Evolutionary conservation across 371 early-diverging fungal species (phyloP).

Genomic region (Mucor piriformis): DNA sequence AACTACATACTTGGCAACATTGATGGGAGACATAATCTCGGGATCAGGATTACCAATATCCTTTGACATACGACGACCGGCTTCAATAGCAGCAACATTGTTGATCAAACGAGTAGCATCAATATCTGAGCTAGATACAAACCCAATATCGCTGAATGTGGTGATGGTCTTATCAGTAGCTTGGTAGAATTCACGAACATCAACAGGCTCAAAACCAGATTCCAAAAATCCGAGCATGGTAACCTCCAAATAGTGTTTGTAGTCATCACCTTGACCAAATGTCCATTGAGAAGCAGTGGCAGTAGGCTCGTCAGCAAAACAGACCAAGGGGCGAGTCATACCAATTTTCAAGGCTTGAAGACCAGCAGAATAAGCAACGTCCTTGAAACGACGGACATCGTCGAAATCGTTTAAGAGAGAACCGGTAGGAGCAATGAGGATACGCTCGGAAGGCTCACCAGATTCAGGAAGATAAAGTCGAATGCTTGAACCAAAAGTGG

Average conservation of each 20-base stretch:
- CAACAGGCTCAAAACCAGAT: slow-evolving; percentile 76
- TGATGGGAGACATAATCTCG: slow-evolving; percentile 85
- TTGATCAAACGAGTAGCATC: slow-evolving; percentile 30
- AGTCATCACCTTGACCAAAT: slow-evolving; percentile 51
- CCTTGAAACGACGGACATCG: slow-evolving; percentile 78
- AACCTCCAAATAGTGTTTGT: slow-evolving; percentile 71
- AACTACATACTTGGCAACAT: slow-evolving; percentile 72
- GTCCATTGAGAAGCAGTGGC: slow-evolving; percentile 31
- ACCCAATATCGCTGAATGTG: slow-evolving; percentile 57
- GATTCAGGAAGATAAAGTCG: slow-evolving; percentile 43
- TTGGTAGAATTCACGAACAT: slow-evolving; percentile 75
- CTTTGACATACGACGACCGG: slow-evolving; percentile 72
- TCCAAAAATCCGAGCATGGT: slow-evolving; percentile 75
- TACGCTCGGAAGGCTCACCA: slow-evolving; percentile 55
- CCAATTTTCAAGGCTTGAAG: slow-evolving; percentile 71
- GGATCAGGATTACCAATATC: slow-evolving; percentile 86
- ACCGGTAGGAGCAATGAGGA: slow-evolving; percentile 77
- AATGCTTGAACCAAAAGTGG: slow-evolving; percentile 42
- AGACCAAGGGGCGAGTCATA: slow-evolving; percentile 57
- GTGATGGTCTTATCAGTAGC: slow-evolving; percentile 41
- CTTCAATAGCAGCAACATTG: slow-evolving; percentile 73
- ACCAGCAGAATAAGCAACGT: slow-evolving; percentile 67
- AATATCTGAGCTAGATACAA: slow-evolving; percentile 40
- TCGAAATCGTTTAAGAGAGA: slow-evolving; percentile 75
- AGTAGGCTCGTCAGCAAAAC: slow-evolving; percentile 58